A percentile compares a stretch with the other conserved stretches of the same genome.
These are phyloP conservation scores for Mucor irregularis DNA, from an alignment of 371 early-diverging fungal genomes.

Conservation along the genomic window DNA sequence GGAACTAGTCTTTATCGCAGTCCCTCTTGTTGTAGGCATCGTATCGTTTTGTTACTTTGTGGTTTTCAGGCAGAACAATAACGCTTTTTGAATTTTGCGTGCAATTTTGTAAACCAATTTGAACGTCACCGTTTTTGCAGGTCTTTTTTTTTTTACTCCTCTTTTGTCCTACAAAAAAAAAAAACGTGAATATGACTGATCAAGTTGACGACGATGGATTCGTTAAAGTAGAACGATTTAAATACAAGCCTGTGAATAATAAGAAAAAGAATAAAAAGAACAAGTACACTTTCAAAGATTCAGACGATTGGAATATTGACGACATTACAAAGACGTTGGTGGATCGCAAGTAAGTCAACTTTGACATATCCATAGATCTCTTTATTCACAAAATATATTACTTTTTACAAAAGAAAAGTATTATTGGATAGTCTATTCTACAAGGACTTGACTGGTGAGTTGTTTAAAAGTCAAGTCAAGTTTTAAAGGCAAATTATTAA, in stretches of 20 bases:
- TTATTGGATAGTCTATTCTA: conserved; percentile 36
- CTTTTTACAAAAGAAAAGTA: conserved; percentile 17
- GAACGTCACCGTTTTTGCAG: not conserved
- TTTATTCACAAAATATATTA: not conserved
- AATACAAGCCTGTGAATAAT: conserved; percentile 24
- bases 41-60: no score
- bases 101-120: not conserved
- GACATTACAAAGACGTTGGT: conserved; percentile 27
- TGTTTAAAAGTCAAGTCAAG: no score
- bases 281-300: conserved; percentile 30
- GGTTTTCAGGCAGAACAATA: not conserved
- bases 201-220: conserved; percentile 26
- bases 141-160: not conserved
- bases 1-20: not conserved
- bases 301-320: conserved; percentile 32
- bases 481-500: no score
- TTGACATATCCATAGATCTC: not conserved
- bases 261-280: conserved; percentile 24
- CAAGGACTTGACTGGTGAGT: conserved; percentile 30
- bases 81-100: conserved; percentile 1
- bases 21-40: conserved; percentile 18
- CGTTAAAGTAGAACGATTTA: conserved; percentile 25
- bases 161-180: not conserved
- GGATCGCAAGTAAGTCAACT: conserved; percentile 34
- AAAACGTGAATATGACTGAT: conserved; percentile 21